Evolutionary conservation across 331 rosid genomes (phyloP), one percentile per base, ranked within the genome.

Genomic region (Quercus tomentella): DNA sequence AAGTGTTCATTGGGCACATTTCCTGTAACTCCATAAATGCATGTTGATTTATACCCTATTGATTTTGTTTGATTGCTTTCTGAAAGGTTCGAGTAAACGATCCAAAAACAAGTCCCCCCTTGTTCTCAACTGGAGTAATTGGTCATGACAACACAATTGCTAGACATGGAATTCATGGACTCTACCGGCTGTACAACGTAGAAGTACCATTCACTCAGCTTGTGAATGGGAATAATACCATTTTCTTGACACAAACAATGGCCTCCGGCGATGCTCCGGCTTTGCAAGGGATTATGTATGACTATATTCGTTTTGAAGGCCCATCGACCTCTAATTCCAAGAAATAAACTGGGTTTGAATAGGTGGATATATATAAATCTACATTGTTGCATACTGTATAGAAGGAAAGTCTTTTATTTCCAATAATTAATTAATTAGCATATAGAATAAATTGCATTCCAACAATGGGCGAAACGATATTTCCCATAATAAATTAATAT

Each of bases 131-230:
- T 3, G 72, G 74, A 45, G 35, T 70, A 4, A 37, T 70, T 70
- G 57, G 57, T 16, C 33, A 43, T 0, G 91, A 85, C 75, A 88
- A 49, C 45, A 83, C 77, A 33, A 81, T 88, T 80, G 79, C 91
- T 41, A 88, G 91, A 35, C 91, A 88, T 4, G 89, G 87, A 1
- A 80, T 80, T 21, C 91, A 88, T 63, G 91, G 91, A 62, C 67
- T 88, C 43, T 60, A 80, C 56, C 33, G 69, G 17, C n/a, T 78
- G 18, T 75, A 20, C 49, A 88, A 51, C 73, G 15, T 85, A 21
- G 30, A 2, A 6, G 21, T 83, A 11, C 22, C 68, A 2, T 70
- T 82, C 5, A 2, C 14, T 51, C 49, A 10, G n/a, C 67, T 88
- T 58, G 62, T 56, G 6, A 16, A 54, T 33, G 91, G 91, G 56